Base-by-base conservation (phyloP, 768 basidiomycete species). In the Hirschioporus abietinus region DNA sequence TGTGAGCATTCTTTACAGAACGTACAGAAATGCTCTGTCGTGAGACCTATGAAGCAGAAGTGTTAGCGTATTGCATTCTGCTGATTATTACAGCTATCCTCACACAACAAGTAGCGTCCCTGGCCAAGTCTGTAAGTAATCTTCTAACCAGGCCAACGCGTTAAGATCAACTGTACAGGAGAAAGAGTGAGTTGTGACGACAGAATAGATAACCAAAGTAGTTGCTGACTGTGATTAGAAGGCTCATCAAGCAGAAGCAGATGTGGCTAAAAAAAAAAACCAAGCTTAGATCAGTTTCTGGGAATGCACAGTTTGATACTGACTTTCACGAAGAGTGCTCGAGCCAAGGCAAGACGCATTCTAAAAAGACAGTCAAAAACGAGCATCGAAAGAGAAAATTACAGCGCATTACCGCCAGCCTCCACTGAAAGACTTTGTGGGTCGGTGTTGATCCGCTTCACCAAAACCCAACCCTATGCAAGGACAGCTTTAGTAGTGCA, bases 121-220 rank as follows among this genome's bases (percentile, higher is more conserved):
- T 0, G 87, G 79, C 95, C 95, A 98, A 1, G 95, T 96, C 75
- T 96, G 96, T 6, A 98, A 83, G 74, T 98, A 98, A 73, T 97
- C 96, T 81, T 98, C 95, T 7, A 96, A 82, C 96, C 96, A 99
- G 34, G 96, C 96, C 73, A 99, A 84, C 9, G 96, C 96, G 76
- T 98, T 98, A 65, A 98, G 77, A 84, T 96, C 94, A 73, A 94
- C 89, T 91, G 69, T 10, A 60, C 27, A 58, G n/a, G 42, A 35
- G 9, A 27, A 2, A 35, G 70, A 36, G 72, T 67, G 58, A 27
- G 30, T n/a, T 34, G 60, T n/a, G n/a, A 60, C 26, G 23, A 18
- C 26, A 58, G 3, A 17, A 7, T 18, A 1, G 18, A 35, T 30
- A 25, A 15, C 30, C 1, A 61, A 23, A 76, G 25, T 15, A 7